These are phyloP conservation scores for Paracoccidioides brasiliensis DNA, from an alignment of 2,329 filamentous ascomycete genomes.

Conservation along the genomic window DNA sequence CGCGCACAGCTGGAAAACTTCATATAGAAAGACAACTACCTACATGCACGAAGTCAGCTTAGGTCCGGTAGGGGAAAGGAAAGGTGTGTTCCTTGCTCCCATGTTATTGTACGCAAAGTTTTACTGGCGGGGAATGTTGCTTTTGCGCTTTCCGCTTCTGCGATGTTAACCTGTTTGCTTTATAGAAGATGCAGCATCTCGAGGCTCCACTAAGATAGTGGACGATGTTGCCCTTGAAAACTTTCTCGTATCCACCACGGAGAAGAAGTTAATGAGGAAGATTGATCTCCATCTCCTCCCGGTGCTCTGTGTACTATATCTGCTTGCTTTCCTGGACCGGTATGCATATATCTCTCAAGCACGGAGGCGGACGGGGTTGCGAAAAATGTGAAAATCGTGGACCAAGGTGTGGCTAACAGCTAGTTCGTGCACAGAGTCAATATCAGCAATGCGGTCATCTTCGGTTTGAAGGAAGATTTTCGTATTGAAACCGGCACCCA, in stretches of 20 bases:
- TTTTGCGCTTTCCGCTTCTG: background rate
- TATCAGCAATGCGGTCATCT: constrained; percentile 63
- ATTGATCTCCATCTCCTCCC: constrained; percentile 62
- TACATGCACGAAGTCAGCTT: background rate
- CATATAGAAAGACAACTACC: no score
- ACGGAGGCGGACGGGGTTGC: background rate
- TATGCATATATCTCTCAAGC: no score
- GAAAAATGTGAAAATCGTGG: background rate
- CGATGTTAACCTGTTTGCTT: background rate
- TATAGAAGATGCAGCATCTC: constrained; percentile 1
- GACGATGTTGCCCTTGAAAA: constrained; percentile 4
- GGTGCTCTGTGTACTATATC: constrained; percentile 58
- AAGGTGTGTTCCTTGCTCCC: background rate
- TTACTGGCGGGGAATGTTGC: background rate
- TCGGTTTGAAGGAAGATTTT: constrained; percentile 51
- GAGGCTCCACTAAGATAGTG: constrained; percentile 1
- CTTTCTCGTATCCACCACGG: constrained; percentile 29
- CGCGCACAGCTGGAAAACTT: background rate
- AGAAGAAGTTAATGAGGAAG: constrained; percentile 52
- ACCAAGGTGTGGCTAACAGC: constrained; percentile 6
- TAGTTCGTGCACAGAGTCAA: constrained; percentile 46
- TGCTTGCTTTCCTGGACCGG: constrained; percentile 53
- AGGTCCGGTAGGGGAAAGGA: background rate
- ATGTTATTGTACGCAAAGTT: background rate
- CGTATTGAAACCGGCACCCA: constrained; percentile 39